These are phyloP conservation scores for Cryptosporidium tyzzeri DNA, from an alignment of 169 alveolate species.

Conservation along the genomic window DNA sequence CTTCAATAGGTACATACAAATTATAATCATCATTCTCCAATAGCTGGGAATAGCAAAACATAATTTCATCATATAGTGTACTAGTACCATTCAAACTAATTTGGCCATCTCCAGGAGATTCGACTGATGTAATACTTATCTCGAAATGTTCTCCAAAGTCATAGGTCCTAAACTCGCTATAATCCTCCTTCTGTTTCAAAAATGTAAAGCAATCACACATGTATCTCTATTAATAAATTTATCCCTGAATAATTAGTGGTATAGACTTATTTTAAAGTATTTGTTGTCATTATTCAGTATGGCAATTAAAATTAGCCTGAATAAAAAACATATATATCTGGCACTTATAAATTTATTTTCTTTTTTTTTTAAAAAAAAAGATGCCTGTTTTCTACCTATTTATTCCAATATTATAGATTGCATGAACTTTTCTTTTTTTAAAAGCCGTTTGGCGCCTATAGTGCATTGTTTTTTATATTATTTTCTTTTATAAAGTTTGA, in stretches of 20 bases:
- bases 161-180: background rate
- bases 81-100: background rate
- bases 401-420: background rate
- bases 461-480: background rate
- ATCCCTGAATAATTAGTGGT: background rate
- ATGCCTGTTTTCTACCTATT: no score
- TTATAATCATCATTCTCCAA: conserved; percentile 47
- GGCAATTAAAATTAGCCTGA: background rate
- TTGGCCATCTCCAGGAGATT: conserved; percentile 45
- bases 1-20: conserved; percentile 43
- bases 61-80: conserved; percentile 1
- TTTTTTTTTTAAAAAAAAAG: background rate
- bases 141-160: conserved; percentile 25
- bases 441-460: background rate
- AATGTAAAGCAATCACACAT: conserved; percentile 10
- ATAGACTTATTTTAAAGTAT: background rate
- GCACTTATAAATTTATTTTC: no score
- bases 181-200: background rate
- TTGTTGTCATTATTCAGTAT: background rate
- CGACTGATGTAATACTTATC: conserved; percentile 24
- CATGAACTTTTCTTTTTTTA: background rate
- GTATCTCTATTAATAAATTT: background rate
- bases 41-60: conserved; percentile 3
- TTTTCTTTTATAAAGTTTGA: background rate
- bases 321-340: no score